Conservation (phyloP, 2,329 filamentous ascomycete species). For the Clonostachys byssicola region DNA sequence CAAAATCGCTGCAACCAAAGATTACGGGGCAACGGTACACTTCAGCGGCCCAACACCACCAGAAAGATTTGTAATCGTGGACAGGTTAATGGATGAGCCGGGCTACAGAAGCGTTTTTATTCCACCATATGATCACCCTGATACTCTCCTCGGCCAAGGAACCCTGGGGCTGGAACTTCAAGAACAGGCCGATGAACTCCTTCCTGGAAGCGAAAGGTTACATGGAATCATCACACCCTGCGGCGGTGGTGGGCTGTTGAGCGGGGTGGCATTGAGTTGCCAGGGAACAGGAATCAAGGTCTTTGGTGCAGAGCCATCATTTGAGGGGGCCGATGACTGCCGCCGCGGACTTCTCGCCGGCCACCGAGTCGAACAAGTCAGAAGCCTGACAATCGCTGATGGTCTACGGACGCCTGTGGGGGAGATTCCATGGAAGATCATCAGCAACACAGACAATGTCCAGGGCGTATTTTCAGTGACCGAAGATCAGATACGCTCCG, state of each 20-base stretch:
- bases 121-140: conserved; percentile 78
- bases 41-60: conserved; percentile 45
- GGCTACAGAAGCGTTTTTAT: conserved; percentile 59
- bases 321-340: conserved; percentile 73
- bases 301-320: conserved; percentile 74
- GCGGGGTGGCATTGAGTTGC: conserved; percentile 67
- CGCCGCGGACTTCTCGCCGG: conserved; percentile 58
- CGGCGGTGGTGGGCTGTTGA: conserved; percentile 75
- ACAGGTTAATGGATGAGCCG: conserved; percentile 56
- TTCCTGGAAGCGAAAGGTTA: conserved; percentile 23
- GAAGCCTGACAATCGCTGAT: conserved; percentile 73
- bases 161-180: conserved; percentile 73
- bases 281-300: conserved; percentile 63
- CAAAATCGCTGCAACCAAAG: conserved; percentile 25
- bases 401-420: conserved; percentile 75
- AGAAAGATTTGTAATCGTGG: conserved; percentile 70
- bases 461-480: conserved; percentile 60
- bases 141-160: conserved; percentile 80
- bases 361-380: conserved; percentile 58
- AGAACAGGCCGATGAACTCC: conserved; percentile 37
- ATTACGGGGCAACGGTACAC: conserved; percentile 8
- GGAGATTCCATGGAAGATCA: conserved; percentile 63
- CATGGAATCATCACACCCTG: conserved; percentile 70
- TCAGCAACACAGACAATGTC: conserved; percentile 62
- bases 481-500: conserved; percentile 70